A percentile compares a stretch with the other conserved stretches of the same genome.
phyloP scores from a whole-genome alignment of 2,329 filamentous ascomycete species.

The Huntiella savannae region DNA sequence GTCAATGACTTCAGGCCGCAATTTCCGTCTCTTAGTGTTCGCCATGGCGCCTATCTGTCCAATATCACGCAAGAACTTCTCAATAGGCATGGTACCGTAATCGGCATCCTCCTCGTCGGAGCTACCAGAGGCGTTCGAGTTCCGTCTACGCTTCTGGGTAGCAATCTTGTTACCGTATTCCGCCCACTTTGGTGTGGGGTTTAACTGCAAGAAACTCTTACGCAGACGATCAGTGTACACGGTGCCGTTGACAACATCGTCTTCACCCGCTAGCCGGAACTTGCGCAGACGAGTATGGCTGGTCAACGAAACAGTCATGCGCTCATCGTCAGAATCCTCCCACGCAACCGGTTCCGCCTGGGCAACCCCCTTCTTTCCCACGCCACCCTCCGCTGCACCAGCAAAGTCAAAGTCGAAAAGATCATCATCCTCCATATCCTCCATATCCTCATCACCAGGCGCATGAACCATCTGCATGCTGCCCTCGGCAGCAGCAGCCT shows the following conservation, averaged over 20 bases:
- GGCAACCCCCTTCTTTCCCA: not conserved
- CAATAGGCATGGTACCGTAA: slow-evolving; percentile 52
- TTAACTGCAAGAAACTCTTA: slow-evolving; percentile 48
- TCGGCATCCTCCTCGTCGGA: slow-evolving; percentile 32
- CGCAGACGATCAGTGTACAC: slow-evolving; percentile 71
- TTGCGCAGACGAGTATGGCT: slow-evolving; percentile 61
- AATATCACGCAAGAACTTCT: slow-evolving; percentile 59
- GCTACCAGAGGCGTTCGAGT: slow-evolving; percentile 24
- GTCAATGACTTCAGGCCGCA: slow-evolving; percentile 74
- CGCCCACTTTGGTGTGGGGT: slow-evolving; percentile 43
- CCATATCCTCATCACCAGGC: slow-evolving; percentile 29
- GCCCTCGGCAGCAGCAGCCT: slow-evolving; percentile 16
- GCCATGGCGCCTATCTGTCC: slow-evolving; percentile 41
- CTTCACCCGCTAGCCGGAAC: slow-evolving; percentile 57
- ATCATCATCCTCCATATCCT: slow-evolving; percentile 53
- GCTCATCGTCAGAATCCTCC: slow-evolving; percentile 93
- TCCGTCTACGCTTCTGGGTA: slow-evolving; percentile 31
- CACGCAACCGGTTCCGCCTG: slow-evolving; percentile 37
- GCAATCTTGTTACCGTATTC: slow-evolving; percentile 30
- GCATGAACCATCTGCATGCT: slow-evolving; percentile 20
- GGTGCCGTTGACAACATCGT: slow-evolving; percentile 69
- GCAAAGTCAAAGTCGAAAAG: slow-evolving; percentile 59
- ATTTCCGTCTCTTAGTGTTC: slow-evolving; percentile 42
- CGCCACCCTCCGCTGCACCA: slow-evolving; percentile 8
- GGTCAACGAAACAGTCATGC: slow-evolving; percentile 65